Base-by-base conservation (phyloP, 371 early-diverging fungal species). In the Mortierella sp. region DNA sequence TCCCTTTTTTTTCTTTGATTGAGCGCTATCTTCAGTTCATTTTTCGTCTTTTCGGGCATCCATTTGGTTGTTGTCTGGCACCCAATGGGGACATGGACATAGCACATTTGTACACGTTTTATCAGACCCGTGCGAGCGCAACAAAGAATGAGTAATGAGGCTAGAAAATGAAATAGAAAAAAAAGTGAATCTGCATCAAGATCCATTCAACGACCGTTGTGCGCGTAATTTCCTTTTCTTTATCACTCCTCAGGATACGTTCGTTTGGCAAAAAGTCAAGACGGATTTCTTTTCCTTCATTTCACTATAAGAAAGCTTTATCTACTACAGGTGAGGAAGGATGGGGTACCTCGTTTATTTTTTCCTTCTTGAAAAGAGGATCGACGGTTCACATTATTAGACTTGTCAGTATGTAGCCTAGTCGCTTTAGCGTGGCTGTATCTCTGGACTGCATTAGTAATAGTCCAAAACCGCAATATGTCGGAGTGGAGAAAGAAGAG, bases 31-130 rank as follows among this genome's bases (percentile, higher is more conserved):
- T 31, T 14, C 60, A 60, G 7, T 28, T 28, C 31, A 4, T 55
- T 57, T 11, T 11, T 31, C 28, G 26, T 24, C 4, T 26, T 5
- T 31, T 54, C 34, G 19, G 21, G 28, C 54, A 34, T 50, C 13
- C 70, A 24, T 73, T 65, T 44, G n/a, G 28, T n/a, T 63, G 28
- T 70, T 42, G 72, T 63, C n/a, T n/a, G n/a, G n/a, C 63, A 28
- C 65, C 52, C 72, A 75, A 65, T 45, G 34, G 38, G 5, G 26
- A 9, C 50, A 57, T 45, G 6, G 19, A 2, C 21, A 65, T 65
- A 21, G 65, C 9, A 31, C 10, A 14, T 31, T 19, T 24, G 24
- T 21, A 21, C 68, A 65, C 42, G 38, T 65, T 63, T 63, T 65
- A 7, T 38, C 65, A 19, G 38, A 65, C 65, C 65, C n/a, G 65